phyloP scores from a whole-genome alignment of 805 yeast genomes.

The Monosporozyma servazzii region DNA sequence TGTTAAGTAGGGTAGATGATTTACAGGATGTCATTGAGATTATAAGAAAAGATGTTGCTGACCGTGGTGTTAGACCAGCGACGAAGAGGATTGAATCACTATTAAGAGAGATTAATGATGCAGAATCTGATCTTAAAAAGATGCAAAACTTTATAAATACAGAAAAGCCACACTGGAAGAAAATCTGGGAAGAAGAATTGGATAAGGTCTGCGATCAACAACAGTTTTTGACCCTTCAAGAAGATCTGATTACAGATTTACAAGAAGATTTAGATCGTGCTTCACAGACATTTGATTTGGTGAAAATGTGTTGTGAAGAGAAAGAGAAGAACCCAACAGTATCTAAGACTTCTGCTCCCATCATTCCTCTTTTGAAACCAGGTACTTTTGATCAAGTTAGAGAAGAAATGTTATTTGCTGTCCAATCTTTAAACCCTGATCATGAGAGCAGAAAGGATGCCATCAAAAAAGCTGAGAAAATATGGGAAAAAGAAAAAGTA shows the following conservation, averaged over 20 bases:
- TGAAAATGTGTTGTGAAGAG: slow-evolving; percentile 73
- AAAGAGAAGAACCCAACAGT: slow-evolving; percentile 53
- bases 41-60: slow-evolving; percentile 81
- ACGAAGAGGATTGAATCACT: slow-evolving; percentile 63
- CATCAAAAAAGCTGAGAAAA: slow-evolving; percentile 73
- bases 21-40: slow-evolving; percentile 87
- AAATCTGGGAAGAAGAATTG: slow-evolving; percentile 84
- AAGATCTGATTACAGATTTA: slow-evolving; percentile 70
- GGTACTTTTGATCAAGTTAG: slow-evolving; percentile 52
- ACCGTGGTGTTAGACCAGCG: slow-evolving; percentile 76
- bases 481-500: slow-evolving; percentile 63
- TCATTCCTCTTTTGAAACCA: slow-evolving; percentile 49
- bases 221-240: slow-evolving; percentile 83
- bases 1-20: slow-evolving; percentile 79
- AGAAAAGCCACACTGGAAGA: slow-evolving; percentile 82
- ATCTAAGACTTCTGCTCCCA: slow-evolving; percentile 24
- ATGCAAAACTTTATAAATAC: slow-evolving; percentile 53
- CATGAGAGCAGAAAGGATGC: slow-evolving; percentile 84
- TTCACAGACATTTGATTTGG: slow-evolving; percentile 69
- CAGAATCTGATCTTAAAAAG: slow-evolving; percentile 41
- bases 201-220: slow-evolving; percentile 90
- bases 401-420: slow-evolving; percentile 75
- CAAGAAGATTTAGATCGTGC: slow-evolving; percentile 76
- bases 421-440: slow-evolving; percentile 68
- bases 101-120: slow-evolving; percentile 51